phyloP scores from a whole-genome alignment of 2,329 filamentous ascomycete genomes.

The Colletotrichum filicis region DNA sequence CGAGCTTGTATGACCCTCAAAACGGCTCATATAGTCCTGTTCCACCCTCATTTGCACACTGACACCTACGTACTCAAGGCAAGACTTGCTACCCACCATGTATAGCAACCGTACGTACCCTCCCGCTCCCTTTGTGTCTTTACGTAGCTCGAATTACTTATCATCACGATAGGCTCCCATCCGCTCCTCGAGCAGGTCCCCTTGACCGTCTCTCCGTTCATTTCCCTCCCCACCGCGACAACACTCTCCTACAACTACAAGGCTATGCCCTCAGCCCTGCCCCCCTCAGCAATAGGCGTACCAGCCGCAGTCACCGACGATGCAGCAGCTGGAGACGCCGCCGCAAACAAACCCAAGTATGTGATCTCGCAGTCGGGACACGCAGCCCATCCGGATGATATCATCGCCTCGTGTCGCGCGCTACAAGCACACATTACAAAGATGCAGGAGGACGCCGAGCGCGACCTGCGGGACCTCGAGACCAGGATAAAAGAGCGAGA shows the following conservation, averaged over 20 bases:
- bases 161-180: constrained; percentile 72
- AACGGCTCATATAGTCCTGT: neutral
- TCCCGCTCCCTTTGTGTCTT: too few species aligned
- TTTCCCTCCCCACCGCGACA: constrained; percentile 87
- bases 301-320: constrained; percentile 49
- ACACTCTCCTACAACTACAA: constrained; percentile 97
- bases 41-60: neutral
- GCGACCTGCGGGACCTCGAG: constrained; percentile 76
- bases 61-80: neutral
- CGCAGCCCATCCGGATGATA: constrained; percentile 87
- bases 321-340: constrained; percentile 37
- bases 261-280: constrained; percentile 85
- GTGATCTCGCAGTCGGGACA: constrained; percentile 83
- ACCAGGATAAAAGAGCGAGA: constrained; percentile 72
- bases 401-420: constrained; percentile 82
- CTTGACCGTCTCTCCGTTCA: constrained; percentile 92
- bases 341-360: constrained; percentile 69
- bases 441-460: constrained; percentile 74
- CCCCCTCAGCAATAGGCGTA: constrained; percentile 73
- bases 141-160: neutral
- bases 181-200: constrained; percentile 92
- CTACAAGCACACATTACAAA: constrained; percentile 80
- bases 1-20: constrained; percentile 4
- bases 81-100: constrained; percentile 32
- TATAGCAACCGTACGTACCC: constrained; percentile 45